Conservation (phyloP, 805 yeast genomes). For the Candida ficus region DNA sequence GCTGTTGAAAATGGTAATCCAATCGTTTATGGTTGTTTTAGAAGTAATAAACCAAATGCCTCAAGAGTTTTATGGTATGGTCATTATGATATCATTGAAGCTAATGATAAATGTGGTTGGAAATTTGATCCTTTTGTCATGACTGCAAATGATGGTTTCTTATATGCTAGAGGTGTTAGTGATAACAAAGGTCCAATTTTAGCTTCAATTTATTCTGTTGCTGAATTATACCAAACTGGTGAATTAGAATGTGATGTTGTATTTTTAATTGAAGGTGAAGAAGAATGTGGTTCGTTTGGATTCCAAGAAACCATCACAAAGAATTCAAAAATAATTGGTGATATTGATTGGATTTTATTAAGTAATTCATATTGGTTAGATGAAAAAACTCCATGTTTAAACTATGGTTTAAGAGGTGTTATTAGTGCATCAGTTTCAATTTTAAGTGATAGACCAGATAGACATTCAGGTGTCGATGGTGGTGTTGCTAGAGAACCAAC, state of each 20-base stretch:
- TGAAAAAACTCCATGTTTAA: slow-evolving; percentile 81
- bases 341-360: slow-evolving; percentile 82
- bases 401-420: slow-evolving; percentile 92
- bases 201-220: slow-evolving; percentile 84
- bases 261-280: slow-evolving; percentile 90
- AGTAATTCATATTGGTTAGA: slow-evolving; percentile 95
- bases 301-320: slow-evolving; percentile 61
- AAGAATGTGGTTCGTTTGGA: slow-evolving; percentile 88
- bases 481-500: slow-evolving; percentile 88
- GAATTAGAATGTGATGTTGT: slow-evolving; percentile 66
- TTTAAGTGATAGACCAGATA: slow-evolving; percentile 70
- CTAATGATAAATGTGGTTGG: slow-evolving; percentile 63
- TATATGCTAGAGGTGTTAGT: slow-evolving; percentile 88
- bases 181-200: slow-evolving; percentile 93
- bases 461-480: slow-evolving; percentile 97
- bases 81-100: slow-evolving; percentile 92
- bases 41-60: slow-evolving; percentile 31
- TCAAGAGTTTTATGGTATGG: slow-evolving; percentile 82
- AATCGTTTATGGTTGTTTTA: slow-evolving; percentile 71
- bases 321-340: slow-evolving; percentile 51
- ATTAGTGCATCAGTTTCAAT: slow-evolving; percentile 73
- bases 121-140: slow-evolving; percentile 70
- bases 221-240: slow-evolving; percentile 51
- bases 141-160: slow-evolving; percentile 74
- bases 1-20: slow-evolving; percentile 83